A percentile compares a stretch with the other conserved stretches of the same genome.
Conservation (phyloP, 768 basidiomycete genomes). For the Obba rivulosa region DNA sequence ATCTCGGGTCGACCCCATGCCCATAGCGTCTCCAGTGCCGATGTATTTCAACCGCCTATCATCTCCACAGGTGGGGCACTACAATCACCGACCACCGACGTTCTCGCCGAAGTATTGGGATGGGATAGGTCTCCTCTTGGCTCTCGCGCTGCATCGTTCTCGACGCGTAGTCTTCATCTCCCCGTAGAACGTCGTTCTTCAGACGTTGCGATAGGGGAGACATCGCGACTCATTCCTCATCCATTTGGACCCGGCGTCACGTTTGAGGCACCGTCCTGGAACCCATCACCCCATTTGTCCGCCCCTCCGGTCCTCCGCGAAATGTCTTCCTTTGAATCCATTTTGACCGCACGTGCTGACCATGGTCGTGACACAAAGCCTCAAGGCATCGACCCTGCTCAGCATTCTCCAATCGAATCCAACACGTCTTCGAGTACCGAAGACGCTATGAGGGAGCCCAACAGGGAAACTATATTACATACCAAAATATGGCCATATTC, state of each 20-base stretch:
- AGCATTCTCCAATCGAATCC: too few species aligned
- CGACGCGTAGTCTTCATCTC: slow-evolving; percentile 27
- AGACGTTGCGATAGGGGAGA: too few species aligned
- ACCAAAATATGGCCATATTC: slow-evolving; percentile 27
- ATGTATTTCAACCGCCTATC: slow-evolving; percentile 42
- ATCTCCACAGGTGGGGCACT: slow-evolving; percentile 19
- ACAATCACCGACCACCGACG: slow-evolving; percentile 36
- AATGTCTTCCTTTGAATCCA: slow-evolving; percentile 87
- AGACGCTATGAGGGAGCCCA: too few species aligned
- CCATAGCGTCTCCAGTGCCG: slow-evolving; percentile 71
- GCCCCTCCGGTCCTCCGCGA: slow-evolving; percentile 55
- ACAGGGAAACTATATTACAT: too few species aligned
- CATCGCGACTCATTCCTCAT: slow-evolving; percentile 30
- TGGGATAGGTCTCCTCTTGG: slow-evolving; percentile 44
- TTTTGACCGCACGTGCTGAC: slow-evolving; percentile 65
- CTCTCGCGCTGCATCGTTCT: slow-evolving; percentile 21
- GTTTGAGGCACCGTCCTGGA: slow-evolving; percentile 55
- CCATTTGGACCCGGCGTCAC: slow-evolving; percentile 63
- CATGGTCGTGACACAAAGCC: neutral
- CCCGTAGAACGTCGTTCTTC: neutral
- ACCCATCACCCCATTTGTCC: slow-evolving; percentile 30
- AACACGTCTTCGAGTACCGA: too few species aligned
- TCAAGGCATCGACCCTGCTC: too few species aligned
- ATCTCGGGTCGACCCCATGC: slow-evolving; percentile 61
- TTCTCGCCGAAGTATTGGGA: slow-evolving; percentile 63